Evolutionary conservation across 805 yeast species (phyloP), one percentile per base, ranked within the genome.

Genomic region (Wickerhamomyces chaumierensis): DNA sequence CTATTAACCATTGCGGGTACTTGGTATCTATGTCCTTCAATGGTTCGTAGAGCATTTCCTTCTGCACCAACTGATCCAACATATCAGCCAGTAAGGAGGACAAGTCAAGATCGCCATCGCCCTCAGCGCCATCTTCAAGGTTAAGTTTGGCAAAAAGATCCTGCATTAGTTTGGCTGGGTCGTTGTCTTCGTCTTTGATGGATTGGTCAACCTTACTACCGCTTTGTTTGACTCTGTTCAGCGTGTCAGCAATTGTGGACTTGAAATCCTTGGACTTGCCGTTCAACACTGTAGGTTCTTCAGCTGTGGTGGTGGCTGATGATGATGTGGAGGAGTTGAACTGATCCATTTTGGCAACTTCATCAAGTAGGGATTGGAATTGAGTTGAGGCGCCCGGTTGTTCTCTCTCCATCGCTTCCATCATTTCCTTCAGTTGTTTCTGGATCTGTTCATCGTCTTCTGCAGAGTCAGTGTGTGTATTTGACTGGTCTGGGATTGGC

Each of bases 31-130:
- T 68, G 43, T 86, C 95, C 51, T 79, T 81, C 61, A 90, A 69
- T 3, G 97, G 96, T 48, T 81, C 94, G 53, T 84, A 88, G 31
- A 90, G 66, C 17, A 88, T 82, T 41, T 80, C 88, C 53, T 87
- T 90, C 5, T 92, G 75, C 7, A 92, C 74, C 56, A 90, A 69
- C 54, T 87, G 90, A 44, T 76, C 79, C 50, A 90, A 66, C 76
- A 90, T 77, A 29, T 82, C 85, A 16, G 68, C 70, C 43, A 85
- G 61, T 36, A 85, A 60, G 42, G 74, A 73, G 19, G 79, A 65
- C 59, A 79, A 70, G 52, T 81, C 87, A 45, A 81, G 60, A 14
- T 59, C 66, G 16, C 49, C 64, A 1, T 53, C 65, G 31, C 53
- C 59, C 6, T 53, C 64, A 2, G 51, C 61, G 3, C 58, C 71